These are phyloP conservation scores for Monosporascus sp. DNA, from an alignment of 2,329 filamentous ascomycete genomes.

Conservation along the genomic window DNA sequence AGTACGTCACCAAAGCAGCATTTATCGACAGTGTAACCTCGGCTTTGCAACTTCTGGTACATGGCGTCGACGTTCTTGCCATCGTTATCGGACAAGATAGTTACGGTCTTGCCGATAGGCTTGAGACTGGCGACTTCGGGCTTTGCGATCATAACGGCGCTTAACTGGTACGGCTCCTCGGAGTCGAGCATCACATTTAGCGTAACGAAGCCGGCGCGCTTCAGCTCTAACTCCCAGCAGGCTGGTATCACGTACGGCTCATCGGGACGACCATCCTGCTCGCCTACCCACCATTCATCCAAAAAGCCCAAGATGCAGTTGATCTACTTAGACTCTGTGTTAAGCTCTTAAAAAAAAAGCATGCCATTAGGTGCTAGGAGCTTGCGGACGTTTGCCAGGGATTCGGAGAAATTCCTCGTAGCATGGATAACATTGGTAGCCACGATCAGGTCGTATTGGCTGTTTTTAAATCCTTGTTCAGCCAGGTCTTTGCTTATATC, in stretches of 20 bases:
- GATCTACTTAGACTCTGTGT: background rate
- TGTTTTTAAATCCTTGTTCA: conserved; percentile 1
- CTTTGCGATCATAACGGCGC: too few relatives aligned
- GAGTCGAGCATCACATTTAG: conserved; percentile 1
- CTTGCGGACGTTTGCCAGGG: conserved; percentile 13
- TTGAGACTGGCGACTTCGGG: too few relatives aligned
- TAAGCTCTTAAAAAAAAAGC: conserved; percentile 8
- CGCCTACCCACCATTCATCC: conserved; percentile 7
- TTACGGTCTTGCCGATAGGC: too few relatives aligned
- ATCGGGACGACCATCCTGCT: conserved; percentile 1
- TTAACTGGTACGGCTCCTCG: too few relatives aligned
- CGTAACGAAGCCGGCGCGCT: conserved; percentile 2
- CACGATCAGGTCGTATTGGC: conserved; percentile 8
- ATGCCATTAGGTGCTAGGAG: conserved; percentile 17
- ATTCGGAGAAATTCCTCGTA: conserved; percentile 11
- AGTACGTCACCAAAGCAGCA: too few relatives aligned
- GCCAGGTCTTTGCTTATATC: conserved; percentile 4
- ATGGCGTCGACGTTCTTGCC: too few relatives aligned
- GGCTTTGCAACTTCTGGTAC: too few relatives aligned
- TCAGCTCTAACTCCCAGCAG: conserved; percentile 3
- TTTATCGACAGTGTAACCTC: too few relatives aligned
- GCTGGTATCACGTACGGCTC: background rate
- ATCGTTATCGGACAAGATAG: too few relatives aligned
- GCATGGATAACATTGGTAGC: conserved; percentile 13
- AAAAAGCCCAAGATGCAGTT: conserved; percentile 6